A percentile compares a stretch with the other conserved stretches of the same genome.
Conservation (phyloP, 2,329 filamentous ascomycete species). For the Aspergillus viridinutans region DNA sequence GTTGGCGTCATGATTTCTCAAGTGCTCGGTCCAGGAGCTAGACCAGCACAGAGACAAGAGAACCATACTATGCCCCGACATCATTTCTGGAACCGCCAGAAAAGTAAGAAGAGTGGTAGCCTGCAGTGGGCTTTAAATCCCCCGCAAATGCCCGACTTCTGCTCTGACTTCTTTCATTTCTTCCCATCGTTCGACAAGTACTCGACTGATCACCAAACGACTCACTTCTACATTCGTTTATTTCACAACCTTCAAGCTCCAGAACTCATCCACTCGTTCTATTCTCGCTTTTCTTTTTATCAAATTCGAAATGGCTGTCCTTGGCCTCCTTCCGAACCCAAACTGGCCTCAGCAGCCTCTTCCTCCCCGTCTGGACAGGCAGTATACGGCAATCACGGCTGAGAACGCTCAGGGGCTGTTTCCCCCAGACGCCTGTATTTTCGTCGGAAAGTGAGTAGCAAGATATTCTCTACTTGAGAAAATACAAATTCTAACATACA, state of each 20-base stretch:
- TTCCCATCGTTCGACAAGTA: neutral
- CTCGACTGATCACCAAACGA: neutral
- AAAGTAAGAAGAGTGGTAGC: neutral
- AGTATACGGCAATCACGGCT: constrained; percentile 22
- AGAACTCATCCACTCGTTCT: neutral
- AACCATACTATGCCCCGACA: neutral
- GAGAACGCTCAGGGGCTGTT: constrained; percentile 36
- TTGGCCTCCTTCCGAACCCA: neutral
- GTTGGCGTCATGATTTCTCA: neutral
- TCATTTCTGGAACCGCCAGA: neutral
- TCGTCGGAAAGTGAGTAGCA: constrained; percentile 36
- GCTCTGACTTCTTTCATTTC: neutral
- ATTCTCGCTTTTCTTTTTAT: neutral
- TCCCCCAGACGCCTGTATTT: constrained; percentile 34
- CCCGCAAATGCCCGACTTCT: neutral
- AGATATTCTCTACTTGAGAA: neutral
- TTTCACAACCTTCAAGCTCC: neutral
- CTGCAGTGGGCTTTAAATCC: neutral
- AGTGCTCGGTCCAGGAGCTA: neutral
- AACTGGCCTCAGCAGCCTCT: neutral
- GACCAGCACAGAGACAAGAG: neutral
- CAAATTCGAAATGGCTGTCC: neutral
- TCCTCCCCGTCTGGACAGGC: constrained; percentile 23
- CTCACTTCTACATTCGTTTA: neutral
- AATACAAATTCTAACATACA: constrained; percentile 6